phyloP scores from a whole-genome alignment of 2,329 filamentous ascomycete species.

The Xylariaceae sp. region DNA sequence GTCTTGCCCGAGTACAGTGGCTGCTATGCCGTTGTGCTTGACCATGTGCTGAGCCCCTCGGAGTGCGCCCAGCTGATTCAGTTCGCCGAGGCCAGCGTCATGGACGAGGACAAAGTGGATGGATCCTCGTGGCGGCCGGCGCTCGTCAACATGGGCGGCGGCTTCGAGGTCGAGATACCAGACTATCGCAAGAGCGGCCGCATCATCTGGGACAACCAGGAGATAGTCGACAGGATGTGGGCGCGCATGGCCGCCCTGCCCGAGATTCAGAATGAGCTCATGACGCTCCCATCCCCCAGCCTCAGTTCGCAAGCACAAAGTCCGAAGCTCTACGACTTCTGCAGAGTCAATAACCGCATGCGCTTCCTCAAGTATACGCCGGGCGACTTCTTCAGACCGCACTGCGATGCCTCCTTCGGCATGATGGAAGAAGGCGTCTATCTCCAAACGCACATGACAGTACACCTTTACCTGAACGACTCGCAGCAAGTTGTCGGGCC shows the following conservation, averaged over 20 bases:
- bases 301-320: slow-evolving; percentile 9
- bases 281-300: slow-evolving; percentile 33
- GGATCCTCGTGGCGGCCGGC: slow-evolving; percentile 58
- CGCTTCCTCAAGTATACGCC: slow-evolving; percentile 67
- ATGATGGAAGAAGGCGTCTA: slow-evolving; percentile 43
- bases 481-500: slow-evolving; percentile 37
- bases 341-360: slow-evolving; percentile 64
- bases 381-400: slow-evolving; percentile 69
- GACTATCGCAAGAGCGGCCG: slow-evolving; percentile 66
- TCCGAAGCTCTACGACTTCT: slow-evolving; percentile 37
- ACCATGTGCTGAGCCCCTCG: slow-evolving; percentile 54
- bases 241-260: slow-evolving; percentile 45
- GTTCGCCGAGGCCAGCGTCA: slow-evolving; percentile 48
- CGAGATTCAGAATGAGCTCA: slow-evolving; percentile 38
- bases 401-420: slow-evolving; percentile 61
- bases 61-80: slow-evolving; percentile 56
- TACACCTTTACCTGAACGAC: slow-evolving; percentile 52
- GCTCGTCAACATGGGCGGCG: slow-evolving; percentile 60
- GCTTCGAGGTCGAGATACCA: slow-evolving; percentile 51
- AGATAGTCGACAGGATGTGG: slow-evolving; percentile 59
- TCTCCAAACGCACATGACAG: slow-evolving; percentile 45
- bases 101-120: slow-evolving; percentile 36
- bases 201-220: slow-evolving; percentile 66
- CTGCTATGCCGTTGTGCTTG: slow-evolving; percentile 56
- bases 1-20: slow-evolving; percentile 47